Evolutionary conservation across 129 eudicot species (phyloP).

Genomic region (Ambrosia trifida): DNA sequence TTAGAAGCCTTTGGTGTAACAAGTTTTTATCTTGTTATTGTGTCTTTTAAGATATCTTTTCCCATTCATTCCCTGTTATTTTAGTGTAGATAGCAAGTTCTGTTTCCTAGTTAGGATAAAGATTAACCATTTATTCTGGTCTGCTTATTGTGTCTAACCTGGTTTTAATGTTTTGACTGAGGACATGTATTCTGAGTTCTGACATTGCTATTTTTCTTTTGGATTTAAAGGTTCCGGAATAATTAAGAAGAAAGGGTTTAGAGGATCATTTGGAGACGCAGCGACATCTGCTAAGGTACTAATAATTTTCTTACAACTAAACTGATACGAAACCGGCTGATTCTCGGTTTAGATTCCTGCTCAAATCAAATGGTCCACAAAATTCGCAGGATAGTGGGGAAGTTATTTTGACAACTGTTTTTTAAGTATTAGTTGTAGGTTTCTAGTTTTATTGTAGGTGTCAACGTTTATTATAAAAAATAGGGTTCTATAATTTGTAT

Average conservation of each 20-base stretch:
- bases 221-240: slow-evolving; percentile 70
- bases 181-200: not conserved
- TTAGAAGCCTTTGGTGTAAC: slow-evolving; percentile 8
- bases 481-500: too few relatives aligned
- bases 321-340: too few relatives aligned
- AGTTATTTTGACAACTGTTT: too few relatives aligned
- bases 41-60: not conserved
- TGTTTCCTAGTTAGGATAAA: not conserved
- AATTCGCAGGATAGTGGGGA: too few relatives aligned
- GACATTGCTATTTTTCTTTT: not conserved
- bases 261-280: slow-evolving; percentile 83
- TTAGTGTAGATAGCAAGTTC: not conserved
- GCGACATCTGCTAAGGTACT: slow-evolving; percentile 83
- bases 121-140: not conserved
- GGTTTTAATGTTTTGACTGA: not conserved
- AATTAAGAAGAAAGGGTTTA: slow-evolving; percentile 77
- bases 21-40: not conserved
- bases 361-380: too few relatives aligned
- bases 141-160: not conserved
- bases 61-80: not conserved
- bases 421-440: too few relatives aligned
- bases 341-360: too few relatives aligned
- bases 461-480: too few relatives aligned
- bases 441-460: too few relatives aligned
- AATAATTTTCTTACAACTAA: slow-evolving; percentile 4